phyloP scores from a whole-genome alignment of 2,329 filamentous ascomycete genomes.

The Xylariaceae sp. region DNA sequence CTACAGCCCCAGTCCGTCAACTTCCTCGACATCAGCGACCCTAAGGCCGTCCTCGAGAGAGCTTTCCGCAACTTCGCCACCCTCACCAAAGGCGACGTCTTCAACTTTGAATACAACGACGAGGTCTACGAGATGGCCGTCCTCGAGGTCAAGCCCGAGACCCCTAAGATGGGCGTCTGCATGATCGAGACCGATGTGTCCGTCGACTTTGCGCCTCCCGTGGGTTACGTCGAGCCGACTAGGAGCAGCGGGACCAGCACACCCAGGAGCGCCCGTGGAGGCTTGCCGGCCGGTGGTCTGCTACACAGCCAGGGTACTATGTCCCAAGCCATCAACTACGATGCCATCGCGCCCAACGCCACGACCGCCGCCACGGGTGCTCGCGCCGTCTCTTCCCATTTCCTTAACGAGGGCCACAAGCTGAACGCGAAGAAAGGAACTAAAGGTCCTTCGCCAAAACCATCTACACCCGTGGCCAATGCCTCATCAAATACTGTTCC shows the following conservation, averaged over 20 bases:
- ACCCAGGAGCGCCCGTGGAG: constrained; percentile 63
- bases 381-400: constrained; percentile 60
- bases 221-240: constrained; percentile 90
- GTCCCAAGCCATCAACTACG: constrained; percentile 98
- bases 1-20: constrained; percentile 88
- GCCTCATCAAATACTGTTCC: constrained; percentile 39
- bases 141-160: constrained; percentile 84
- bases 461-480: constrained; percentile 67
- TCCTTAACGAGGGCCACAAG: constrained; percentile 74
- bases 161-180: constrained; percentile 78
- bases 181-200: constrained; percentile 96
- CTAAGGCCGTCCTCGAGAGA: constrained; percentile 94
- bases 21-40: constrained; percentile 95
- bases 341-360: constrained; percentile 77
- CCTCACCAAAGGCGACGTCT: constrained; percentile 87
- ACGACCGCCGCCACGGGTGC: constrained; percentile 55
- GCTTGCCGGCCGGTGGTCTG: constrained; percentile 66
- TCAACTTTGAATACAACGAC: constrained; percentile 96
- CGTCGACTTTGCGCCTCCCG: constrained; percentile 90
- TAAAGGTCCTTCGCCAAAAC: constrained; percentile 69
- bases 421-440: constrained; percentile 77
- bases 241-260: constrained; percentile 79
- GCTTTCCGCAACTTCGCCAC: constrained; percentile 95
- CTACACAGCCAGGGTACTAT: constrained; percentile 86
- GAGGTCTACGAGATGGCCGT: constrained; percentile 90